Evolutionary conservation across 2,329 filamentous ascomycete genomes (phyloP).

Genomic region (Pseudogymnoascus sp.): DNA sequence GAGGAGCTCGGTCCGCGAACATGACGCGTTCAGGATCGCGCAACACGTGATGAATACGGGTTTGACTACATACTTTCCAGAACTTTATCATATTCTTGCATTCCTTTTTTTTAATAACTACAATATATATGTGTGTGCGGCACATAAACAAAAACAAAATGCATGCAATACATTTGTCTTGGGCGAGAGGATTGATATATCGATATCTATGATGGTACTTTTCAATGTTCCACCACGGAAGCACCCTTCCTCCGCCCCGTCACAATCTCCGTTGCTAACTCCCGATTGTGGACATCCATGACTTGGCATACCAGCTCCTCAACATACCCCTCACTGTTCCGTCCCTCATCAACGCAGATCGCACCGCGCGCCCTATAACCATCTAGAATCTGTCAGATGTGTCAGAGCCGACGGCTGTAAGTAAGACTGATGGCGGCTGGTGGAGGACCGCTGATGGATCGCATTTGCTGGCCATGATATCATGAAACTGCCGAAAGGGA

Average conservation of each 20-base stretch:
- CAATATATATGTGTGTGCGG: background rate
- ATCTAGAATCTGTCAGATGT: background rate
- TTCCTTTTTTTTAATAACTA: background rate
- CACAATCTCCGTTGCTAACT: background rate
- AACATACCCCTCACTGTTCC: background rate
- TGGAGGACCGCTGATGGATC: background rate
- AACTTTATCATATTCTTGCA: background rate
- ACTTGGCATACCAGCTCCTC: background rate
- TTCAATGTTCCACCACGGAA: background rate
- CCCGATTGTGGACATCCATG: background rate
- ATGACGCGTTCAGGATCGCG: too few species aligned
- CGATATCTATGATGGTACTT: background rate
- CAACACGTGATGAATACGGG: background rate
- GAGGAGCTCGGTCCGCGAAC: too few species aligned
- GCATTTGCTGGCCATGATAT: background rate
- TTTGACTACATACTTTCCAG: background rate
- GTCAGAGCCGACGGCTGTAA: background rate
- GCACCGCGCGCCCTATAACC: background rate
- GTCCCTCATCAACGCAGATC: background rate
- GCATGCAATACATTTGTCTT: background rate
- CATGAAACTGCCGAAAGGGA: constrained; percentile 5
- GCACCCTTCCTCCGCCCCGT: background rate
- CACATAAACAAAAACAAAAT: background rate
- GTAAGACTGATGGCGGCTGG: background rate
- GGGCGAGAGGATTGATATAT: background rate